A percentile compares a stretch with the other conserved stretches of the same genome.
Conservation (phyloP, 495 filamentous ascomycete genomes). For the Oleoguttula mirabilis region DNA sequence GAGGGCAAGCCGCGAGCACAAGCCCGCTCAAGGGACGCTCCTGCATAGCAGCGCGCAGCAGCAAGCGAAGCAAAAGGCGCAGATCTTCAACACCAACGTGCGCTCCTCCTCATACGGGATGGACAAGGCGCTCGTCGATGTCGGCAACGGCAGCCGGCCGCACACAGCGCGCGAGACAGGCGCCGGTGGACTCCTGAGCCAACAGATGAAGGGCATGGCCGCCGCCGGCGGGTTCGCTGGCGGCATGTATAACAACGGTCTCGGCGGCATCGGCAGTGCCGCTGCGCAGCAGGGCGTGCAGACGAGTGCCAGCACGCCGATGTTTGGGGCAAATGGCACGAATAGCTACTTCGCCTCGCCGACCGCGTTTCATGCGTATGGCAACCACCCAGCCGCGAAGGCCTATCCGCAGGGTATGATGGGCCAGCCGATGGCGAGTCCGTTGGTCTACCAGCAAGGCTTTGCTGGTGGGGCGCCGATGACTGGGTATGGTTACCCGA, state of each 20-base stretch:
- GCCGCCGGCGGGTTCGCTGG: conserved; percentile 37
- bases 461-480: conserved; percentile 5
- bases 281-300: conserved; percentile 5
- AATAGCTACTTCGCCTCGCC: conserved; percentile 12
- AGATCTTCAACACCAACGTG: conserved; percentile 20
- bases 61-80: conserved; percentile 17
- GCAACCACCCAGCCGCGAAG: no score
- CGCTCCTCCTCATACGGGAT: conserved; percentile 13
- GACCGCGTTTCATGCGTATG: no score
- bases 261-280: conserved; percentile 34
- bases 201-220: conserved; percentile 20
- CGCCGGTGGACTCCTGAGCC: conserved; percentile 21
- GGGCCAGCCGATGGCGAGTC: conserved; percentile 1
- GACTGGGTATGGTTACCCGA: conserved; percentile 20
- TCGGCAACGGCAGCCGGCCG: conserved; percentile 6
- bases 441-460: conserved; percentile 6
- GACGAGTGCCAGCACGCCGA: conserved; percentile 6
- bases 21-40: conserved; percentile 22
- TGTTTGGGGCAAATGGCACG: not conserved
- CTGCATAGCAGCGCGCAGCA: conserved; percentile 21
- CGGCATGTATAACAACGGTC: conserved; percentile 41
- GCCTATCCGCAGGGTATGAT: not conserved
- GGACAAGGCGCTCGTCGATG: conserved; percentile 21
- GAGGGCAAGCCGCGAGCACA: not conserved
- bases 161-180: conserved; percentile 28